Conservation (phyloP, 2,329 filamentous ascomycete genomes). For the Talaromyces sp. region DNA sequence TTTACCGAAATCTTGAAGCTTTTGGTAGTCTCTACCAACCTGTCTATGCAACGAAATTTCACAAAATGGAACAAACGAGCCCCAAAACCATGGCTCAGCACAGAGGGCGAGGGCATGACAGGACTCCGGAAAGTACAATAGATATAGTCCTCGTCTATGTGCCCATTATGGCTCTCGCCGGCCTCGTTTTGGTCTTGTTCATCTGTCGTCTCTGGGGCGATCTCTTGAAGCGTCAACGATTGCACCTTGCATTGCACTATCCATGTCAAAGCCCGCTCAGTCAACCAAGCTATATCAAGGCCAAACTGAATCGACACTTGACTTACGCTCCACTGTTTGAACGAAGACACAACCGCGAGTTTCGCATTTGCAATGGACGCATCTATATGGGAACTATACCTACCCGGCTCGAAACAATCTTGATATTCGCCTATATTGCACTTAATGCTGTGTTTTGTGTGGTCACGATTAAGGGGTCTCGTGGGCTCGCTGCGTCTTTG, state of each 20-base stretch:
- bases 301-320: conserved; percentile 15
- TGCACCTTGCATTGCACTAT: not conserved
- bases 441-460: conserved; percentile 42
- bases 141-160: conserved; percentile 3
- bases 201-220: conserved; percentile 1
- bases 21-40: not conserved
- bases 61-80: not conserved
- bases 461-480: conserved; percentile 21
- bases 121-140: not conserved
- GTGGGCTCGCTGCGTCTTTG: conserved; percentile 15
- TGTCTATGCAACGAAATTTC: not conserved
- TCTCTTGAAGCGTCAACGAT: not conserved
- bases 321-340: conserved; percentile 25
- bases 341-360: conserved; percentile 22
- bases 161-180: conserved; percentile 3
- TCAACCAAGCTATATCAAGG: conserved; percentile 1
- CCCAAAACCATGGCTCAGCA: not conserved
- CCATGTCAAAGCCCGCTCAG: not conserved
- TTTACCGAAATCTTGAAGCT: not conserved
- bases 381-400: conserved; percentile 24
- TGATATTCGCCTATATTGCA: conserved; percentile 19
- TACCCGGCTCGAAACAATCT: conserved; percentile 24
- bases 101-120: not conserved
- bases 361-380: conserved; percentile 16
- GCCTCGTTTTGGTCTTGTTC: not conserved